These are phyloP conservation scores for Epichloe brachyelytri DNA, from an alignment of 2,329 filamentous ascomycete genomes.

Conservation along the genomic window DNA sequence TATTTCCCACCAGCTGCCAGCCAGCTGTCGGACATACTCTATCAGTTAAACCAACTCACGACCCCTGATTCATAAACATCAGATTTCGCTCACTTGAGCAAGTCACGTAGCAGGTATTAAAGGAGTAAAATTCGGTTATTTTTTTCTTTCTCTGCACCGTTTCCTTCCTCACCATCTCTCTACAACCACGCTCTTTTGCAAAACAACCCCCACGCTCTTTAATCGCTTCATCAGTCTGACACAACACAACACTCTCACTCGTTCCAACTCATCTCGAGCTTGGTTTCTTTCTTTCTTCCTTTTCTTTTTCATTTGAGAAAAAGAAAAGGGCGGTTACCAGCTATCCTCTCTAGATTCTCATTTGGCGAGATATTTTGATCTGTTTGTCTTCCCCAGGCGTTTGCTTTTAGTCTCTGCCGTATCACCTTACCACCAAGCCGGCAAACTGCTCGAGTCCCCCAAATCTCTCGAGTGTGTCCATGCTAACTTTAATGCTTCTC, in stretches of 20 bases:
- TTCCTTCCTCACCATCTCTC: too few species aligned
- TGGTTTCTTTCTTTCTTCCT: neutral
- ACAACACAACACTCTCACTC: neutral
- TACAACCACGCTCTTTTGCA: neutral
- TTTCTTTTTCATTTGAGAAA: neutral
- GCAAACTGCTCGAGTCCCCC: neutral
- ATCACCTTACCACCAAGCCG: slow-evolving; percentile 1
- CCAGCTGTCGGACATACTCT: slow-evolving; percentile 5
- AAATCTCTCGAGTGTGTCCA: neutral
- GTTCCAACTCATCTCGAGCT: neutral
- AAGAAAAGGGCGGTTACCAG: neutral
- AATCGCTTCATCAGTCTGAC: neutral
- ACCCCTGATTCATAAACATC: slow-evolving; percentile 2
- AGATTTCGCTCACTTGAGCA: slow-evolving; percentile 2
- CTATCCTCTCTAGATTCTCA: neutral
- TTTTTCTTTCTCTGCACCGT: too few species aligned
- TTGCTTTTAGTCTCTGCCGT: slow-evolving; percentile 1
- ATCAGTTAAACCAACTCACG: neutral
- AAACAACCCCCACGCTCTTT: neutral
- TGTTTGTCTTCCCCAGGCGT: slow-evolving; percentile 1
- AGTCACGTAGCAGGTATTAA: neutral
- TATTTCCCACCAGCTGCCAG: slow-evolving; percentile 1
- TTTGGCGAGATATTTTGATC: neutral
- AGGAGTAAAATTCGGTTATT: neutral
- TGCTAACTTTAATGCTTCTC: neutral